Evolutionary conservation across 2,329 filamentous ascomycete genomes (phyloP), one percentile per base, ranked within the genome.

Genomic region (Alternaria sp.): DNA sequence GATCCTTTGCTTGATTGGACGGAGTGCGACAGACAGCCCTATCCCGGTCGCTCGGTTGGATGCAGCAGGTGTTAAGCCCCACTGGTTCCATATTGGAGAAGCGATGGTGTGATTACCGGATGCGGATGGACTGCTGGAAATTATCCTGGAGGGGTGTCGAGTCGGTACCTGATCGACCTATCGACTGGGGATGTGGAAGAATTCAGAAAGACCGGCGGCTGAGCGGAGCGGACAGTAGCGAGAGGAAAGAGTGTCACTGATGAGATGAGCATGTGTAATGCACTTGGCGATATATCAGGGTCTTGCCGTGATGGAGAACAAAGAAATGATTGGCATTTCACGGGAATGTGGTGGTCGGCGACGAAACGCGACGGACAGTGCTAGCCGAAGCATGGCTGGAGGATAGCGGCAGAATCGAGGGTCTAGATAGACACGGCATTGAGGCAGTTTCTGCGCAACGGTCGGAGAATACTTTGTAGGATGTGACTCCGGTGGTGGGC

Each of bases 21-120:
- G 61, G 60, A 68, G 57, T 62, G 52, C 57, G 50, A 54, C 58
- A 59, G 51, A 58, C 62, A 56, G 65, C 59, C 69, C 55, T 68
- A 68, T 74, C 71, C 74, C 68, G 61, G 70, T 65, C 62, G 57
- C 62, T 72, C 71, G 74, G 73, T 69, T 74, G 72, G 62, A 69
- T 69, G 71, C 66, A 74, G 56, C 66, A 47, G 63, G 60, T 54
- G 55, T 54, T 60, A 56, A 64, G 70, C 66, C 66, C 70, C 67
- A 71, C 69, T 60, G 56, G 67, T 72, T 71, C 70, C 64, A 67
- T 66, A 51, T 65, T 59, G 70, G 63, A 66, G 62, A 56, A 19
- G 57, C 56, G 36, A 61, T 59, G 59, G 36, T 49, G 60, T 51
- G 47, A 51, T 62, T 69, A 54, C 67, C 63, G 57, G 52, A 62